A percentile compares a stretch with the other conserved stretches of the same genome.
These are phyloP conservation scores for Puccinia hordei DNA, from an alignment of 1,284 basidiomycete species.

Conservation along the genomic window DNA sequence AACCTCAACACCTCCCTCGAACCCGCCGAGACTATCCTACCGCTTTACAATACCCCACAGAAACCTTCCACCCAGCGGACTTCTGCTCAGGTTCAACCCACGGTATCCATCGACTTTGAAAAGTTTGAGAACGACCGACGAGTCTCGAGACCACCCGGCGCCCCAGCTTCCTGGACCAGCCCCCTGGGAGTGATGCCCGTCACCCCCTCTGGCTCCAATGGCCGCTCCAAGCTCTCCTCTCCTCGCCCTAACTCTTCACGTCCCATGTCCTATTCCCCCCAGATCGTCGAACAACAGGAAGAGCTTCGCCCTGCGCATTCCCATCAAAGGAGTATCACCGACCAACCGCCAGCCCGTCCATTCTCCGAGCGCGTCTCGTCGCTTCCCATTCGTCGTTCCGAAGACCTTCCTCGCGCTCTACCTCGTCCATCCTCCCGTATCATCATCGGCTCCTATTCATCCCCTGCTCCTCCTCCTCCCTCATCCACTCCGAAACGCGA, in stretches of 20 bases:
- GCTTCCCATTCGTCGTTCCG: not conserved
- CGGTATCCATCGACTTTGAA: slow-evolving; percentile 33
- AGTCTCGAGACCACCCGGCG: slow-evolving; percentile 30
- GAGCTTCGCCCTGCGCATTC: not conserved
- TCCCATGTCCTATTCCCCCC: not conserved
- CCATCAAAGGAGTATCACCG: not conserved
- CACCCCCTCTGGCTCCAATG: not conserved
- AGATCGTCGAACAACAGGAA: not conserved
- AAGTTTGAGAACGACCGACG: slow-evolving; percentile 27
- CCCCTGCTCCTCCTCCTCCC: not conserved
- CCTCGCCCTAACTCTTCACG: not conserved
- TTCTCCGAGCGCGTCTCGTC: not conserved
- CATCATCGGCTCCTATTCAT: slow-evolving; percentile 10
- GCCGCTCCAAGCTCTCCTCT: not conserved
- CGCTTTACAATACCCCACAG: not conserved
- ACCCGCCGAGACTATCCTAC: not conserved
- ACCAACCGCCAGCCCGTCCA: not conserved
- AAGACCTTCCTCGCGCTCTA: not conserved
- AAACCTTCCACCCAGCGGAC: not conserved
- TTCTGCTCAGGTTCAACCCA: not conserved
- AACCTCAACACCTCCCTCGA: not conserved
- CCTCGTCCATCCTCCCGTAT: not conserved
- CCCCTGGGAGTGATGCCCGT: not conserved
- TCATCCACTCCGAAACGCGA: not conserved
- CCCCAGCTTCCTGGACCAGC: slow-evolving; percentile 25